Percentiles rank a stretch among this genome's conserved stretches.
These are phyloP conservation scores for Podospora australis DNA, from an alignment of 495 filamentous ascomycete genomes.

Conservation along the genomic window DNA sequence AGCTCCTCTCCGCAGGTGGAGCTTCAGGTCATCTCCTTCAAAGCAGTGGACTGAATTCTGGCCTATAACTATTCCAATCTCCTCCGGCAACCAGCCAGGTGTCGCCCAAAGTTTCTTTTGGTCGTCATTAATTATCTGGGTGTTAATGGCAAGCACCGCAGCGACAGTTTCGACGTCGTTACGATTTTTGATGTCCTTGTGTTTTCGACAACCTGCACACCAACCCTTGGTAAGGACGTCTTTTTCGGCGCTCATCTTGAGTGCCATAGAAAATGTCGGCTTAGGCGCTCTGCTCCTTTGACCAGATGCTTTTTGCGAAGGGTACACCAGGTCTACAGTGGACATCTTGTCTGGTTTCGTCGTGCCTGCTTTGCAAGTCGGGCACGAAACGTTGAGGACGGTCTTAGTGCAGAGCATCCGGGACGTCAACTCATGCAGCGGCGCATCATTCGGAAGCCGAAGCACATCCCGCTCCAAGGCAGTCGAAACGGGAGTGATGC, in stretches of 20 bases:
- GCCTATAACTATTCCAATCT: slow-evolving; percentile 82
- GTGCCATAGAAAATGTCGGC: slow-evolving; percentile 67
- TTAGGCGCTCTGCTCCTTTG: slow-evolving; percentile 50
- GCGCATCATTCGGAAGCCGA: slow-evolving; percentile 11
- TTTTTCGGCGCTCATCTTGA: slow-evolving; percentile 81
- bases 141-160: slow-evolving; percentile 76
- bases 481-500: slow-evolving; percentile 22
- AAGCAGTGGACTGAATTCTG: slow-evolving; percentile 80
- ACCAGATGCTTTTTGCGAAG: slow-evolving; percentile 33
- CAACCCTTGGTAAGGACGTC: slow-evolving; percentile 78
- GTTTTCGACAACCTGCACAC: slow-evolving; percentile 82
- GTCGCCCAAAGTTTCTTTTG: slow-evolving; percentile 76
- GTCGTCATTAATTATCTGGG: slow-evolving; percentile 62
- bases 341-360: slow-evolving; percentile 59
- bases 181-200: slow-evolving; percentile 71
- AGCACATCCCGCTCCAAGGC: slow-evolving; percentile 21
- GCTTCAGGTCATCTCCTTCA: slow-evolving; percentile 76
- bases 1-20: slow-evolving; percentile 54
- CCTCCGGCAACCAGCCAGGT: slow-evolving; percentile 84
- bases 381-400: slow-evolving; percentile 62
- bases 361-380: slow-evolving; percentile 73
- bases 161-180: slow-evolving; percentile 76
- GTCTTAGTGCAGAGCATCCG: slow-evolving; percentile 36
- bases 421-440: slow-evolving; percentile 13
- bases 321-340: slow-evolving; percentile 82